Conservation (phyloP, 176 grass and related monocot genomes). For the Eragrostis curvula region DNA sequence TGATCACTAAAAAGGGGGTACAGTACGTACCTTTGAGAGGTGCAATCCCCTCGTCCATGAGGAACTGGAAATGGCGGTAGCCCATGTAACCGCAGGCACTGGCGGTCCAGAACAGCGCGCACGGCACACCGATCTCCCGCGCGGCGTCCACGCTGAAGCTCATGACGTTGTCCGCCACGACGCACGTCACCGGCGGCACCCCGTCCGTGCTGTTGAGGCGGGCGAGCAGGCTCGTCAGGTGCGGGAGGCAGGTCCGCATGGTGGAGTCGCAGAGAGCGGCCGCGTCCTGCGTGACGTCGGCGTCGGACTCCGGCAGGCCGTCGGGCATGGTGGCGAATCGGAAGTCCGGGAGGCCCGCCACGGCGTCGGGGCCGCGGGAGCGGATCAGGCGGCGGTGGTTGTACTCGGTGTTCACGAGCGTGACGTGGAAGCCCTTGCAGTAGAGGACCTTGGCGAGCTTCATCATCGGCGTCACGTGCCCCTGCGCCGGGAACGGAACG, state of each 20-base stretch:
- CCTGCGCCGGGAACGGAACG: slow-evolving; percentile 51
- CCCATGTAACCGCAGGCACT: slow-evolving; percentile 49
- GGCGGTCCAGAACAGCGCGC: slow-evolving; percentile 46
- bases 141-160: slow-evolving; percentile 48
- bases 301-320: slow-evolving; percentile 38
- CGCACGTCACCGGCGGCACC: slow-evolving; percentile 35
- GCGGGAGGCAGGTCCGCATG: slow-evolving; percentile 38
- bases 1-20: not conserved
- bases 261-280: slow-evolving; percentile 33
- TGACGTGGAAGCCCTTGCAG: slow-evolving; percentile 55
- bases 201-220: not conserved
- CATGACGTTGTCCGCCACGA: slow-evolving; percentile 45
- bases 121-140: slow-evolving; percentile 29
- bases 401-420: slow-evolving; percentile 72
- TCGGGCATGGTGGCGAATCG: slow-evolving; percentile 51
- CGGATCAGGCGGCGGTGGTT: slow-evolving; percentile 49
- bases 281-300: slow-evolving; percentile 49
- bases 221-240: slow-evolving; percentile 36
- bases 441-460: slow-evolving; percentile 67
- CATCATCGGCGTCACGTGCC: slow-evolving; percentile 72
- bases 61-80: slow-evolving; percentile 41
- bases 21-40: slow-evolving; percentile 41
- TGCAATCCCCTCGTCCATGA: slow-evolving; percentile 40
- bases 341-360: slow-evolving; percentile 35
- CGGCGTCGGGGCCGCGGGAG: slow-evolving; percentile 15